Conservation (phyloP, 495 filamentous ascomycete genomes). For the Penicillium macrosclerotiorum region DNA sequence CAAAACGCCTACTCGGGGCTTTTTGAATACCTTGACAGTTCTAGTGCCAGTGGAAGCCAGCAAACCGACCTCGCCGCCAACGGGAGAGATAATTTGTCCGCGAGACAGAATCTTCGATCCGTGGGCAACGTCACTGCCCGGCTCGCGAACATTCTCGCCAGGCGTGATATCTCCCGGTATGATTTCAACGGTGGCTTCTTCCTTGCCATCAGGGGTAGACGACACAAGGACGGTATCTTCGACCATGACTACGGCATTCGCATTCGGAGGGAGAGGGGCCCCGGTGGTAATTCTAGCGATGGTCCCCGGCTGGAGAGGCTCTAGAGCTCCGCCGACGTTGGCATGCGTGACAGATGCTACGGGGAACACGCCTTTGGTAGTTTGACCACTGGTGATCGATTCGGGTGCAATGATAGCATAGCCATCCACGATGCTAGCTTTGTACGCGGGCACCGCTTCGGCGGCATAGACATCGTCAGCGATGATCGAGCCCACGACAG, state of each 20-base stretch:
- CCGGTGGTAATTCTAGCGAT: constrained; percentile 92
- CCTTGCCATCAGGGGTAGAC: constrained; percentile 72
- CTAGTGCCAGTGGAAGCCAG: constrained; percentile 78
- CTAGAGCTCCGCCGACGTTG: constrained; percentile 56
- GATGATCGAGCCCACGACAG: constrained; percentile 71
- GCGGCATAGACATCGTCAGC: constrained; percentile 77
- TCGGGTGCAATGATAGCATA: constrained; percentile 69
- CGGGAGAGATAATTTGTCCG: constrained; percentile 74
- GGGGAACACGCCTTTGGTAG: constrained; percentile 74
- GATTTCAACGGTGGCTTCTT: constrained; percentile 87
- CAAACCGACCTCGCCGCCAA: constrained; percentile 88
- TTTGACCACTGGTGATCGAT: constrained; percentile 49
- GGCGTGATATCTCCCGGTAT: constrained; percentile 67
- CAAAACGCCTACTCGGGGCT: constrained; percentile 79
- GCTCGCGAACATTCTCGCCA: constrained; percentile 86
- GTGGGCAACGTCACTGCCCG: constrained; percentile 80
- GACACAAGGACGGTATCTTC: constrained; percentile 80
- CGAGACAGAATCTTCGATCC: constrained; percentile 67
- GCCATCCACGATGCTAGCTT: constrained; percentile 95
- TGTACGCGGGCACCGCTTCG: constrained; percentile 87
- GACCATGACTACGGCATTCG: constrained; percentile 94
- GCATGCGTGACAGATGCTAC: constrained; percentile 88
- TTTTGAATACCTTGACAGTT: constrained; percentile 71
- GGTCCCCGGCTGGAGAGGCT: constrained; percentile 65
- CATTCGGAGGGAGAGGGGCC: constrained; percentile 83